Conservation (phyloP, 202 grass and related monocot genomes). For the Miscanthus sacchariflorus region DNA sequence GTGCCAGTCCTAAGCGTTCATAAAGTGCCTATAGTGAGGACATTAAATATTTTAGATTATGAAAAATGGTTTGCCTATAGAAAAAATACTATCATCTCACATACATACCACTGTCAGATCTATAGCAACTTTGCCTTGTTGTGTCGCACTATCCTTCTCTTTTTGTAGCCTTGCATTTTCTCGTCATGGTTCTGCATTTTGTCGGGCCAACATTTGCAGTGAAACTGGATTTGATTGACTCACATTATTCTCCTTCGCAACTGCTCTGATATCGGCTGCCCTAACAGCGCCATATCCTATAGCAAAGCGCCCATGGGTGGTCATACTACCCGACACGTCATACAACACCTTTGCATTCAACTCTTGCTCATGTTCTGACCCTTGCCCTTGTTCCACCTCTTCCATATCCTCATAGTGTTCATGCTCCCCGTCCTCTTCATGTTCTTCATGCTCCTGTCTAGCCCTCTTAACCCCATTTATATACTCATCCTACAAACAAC, state of each 20-base stretch:
- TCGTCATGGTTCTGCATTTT: neutral
- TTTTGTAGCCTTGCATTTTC: neutral
- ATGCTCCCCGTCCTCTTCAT: neutral
- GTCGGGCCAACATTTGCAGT: neutral
- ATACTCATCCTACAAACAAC: neutral
- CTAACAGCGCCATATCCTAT: constrained; percentile 9
- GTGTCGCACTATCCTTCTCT: neutral
- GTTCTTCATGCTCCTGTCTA: neutral
- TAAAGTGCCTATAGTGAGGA: no score
- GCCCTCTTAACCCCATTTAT: neutral
- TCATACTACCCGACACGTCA: neutral
- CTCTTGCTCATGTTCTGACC: neutral
- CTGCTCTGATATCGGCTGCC: neutral
- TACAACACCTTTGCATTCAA: neutral
- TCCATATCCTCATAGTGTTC: neutral
- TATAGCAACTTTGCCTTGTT: neutral
- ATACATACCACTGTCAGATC: neutral
- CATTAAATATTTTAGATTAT: no score
- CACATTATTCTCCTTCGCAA: neutral
- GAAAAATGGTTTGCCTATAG: no score
- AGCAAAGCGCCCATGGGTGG: neutral
- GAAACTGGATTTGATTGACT: neutral
- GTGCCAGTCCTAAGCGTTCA: no score
- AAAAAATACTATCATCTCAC: neutral
- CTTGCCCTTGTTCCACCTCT: neutral